Conservation (phyloP, 2,329 filamentous ascomycete species). For the Aureobasidium melanogenum region DNA sequence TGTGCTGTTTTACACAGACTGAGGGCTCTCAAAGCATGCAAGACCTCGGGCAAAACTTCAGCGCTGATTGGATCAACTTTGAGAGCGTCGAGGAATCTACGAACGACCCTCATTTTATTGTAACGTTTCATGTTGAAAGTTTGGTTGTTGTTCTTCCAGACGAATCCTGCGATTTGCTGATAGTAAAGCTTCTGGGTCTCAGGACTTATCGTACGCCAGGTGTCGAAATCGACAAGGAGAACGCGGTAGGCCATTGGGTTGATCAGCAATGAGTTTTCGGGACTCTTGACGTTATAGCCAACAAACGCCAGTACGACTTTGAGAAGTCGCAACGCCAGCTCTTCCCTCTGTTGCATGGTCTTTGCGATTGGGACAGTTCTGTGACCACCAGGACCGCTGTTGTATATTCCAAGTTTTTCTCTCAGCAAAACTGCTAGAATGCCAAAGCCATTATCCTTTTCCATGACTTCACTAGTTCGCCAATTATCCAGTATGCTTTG, state of each 20-base stretch:
- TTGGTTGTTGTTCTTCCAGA: constrained; percentile 81
- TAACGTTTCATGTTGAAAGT: constrained; percentile 85
- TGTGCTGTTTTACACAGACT: constrained; percentile 73
- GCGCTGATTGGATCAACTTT: constrained; percentile 72
- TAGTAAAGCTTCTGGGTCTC: constrained; percentile 85
- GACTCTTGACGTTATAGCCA: constrained; percentile 72
- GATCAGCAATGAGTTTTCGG: constrained; percentile 83
- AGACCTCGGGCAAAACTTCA: constrained; percentile 65
- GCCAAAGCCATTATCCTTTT: constrained; percentile 87
- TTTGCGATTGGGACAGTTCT: constrained; percentile 19
- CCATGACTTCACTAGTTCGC: constrained; percentile 98
- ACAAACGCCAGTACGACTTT: constrained; percentile 75
- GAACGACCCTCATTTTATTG: constrained; percentile 87
- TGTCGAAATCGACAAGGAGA: constrained; percentile 82
- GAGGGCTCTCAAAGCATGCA: constrained; percentile 69
- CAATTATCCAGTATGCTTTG: constrained; percentile 82
- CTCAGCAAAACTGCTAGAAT: constrained; percentile 76
- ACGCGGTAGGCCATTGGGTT: constrained; percentile 93
- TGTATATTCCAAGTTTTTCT: constrained; percentile 59
- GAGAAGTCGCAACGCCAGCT: constrained; percentile 53
- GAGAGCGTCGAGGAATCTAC: constrained; percentile 78
- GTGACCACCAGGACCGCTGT: not conserved
- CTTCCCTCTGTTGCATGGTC: constrained; percentile 38
- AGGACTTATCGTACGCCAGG: constrained; percentile 73
- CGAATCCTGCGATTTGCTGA: constrained; percentile 81